A percentile compares a stretch with the other conserved stretches of the same genome.
phyloP scores from a whole-genome alignment of 192 early-diverging fungal genomes.

The Backusella tarrabulga region DNA sequence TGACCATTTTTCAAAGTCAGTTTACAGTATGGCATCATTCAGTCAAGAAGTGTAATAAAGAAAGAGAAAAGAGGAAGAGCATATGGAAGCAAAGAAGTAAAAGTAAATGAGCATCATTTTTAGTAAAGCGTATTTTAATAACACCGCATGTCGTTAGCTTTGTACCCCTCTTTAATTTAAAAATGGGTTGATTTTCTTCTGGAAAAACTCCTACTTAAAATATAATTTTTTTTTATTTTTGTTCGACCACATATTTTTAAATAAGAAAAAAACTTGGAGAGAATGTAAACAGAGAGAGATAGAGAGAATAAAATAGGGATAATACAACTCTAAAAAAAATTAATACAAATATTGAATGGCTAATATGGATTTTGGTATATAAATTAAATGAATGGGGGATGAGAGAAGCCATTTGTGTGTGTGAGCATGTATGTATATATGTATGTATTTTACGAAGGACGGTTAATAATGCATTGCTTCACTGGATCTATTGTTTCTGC shows the following conservation, averaged over 20 bases:
- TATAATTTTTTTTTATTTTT: background rate
- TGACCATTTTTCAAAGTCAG: too few species aligned
- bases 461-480: conserved; percentile 11
- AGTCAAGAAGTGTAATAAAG: too few species aligned
- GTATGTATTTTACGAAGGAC: background rate
- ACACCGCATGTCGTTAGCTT: too few species aligned
- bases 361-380: background rate
- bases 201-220: too few species aligned
- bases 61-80: too few species aligned
- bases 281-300: background rate
- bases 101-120: too few species aligned
- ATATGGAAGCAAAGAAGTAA: too few species aligned
- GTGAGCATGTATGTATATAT: too few species aligned
- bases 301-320: background rate
- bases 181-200: too few species aligned
- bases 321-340: conserved; percentile 2
- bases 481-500: conserved; percentile 14
- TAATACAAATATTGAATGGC: background rate
- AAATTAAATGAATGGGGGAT: background rate
- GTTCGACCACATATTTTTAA: background rate
- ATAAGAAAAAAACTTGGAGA: background rate
- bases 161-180: too few species aligned
- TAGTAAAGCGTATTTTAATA: too few species aligned
- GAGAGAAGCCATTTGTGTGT: background rate
- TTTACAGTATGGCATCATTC: too few species aligned